Evolutionary conservation across 352 stramenopile genomes (phyloP).

Genomic region (Globisporangium rhizosaccharum): DNA sequence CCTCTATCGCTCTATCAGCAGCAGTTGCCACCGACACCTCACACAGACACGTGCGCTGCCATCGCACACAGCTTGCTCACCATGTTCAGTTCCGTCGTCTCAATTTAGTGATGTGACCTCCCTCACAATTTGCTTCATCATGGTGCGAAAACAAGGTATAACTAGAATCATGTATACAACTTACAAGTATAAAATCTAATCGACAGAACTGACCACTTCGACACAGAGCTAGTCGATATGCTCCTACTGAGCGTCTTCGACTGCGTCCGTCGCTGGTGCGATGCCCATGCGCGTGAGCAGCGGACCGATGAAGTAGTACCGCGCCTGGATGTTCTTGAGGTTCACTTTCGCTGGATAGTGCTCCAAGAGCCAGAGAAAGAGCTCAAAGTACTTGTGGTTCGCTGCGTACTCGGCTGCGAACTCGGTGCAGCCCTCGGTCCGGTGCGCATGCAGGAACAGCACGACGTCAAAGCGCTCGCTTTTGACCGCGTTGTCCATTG

Average conservation of each 20-base stretch:
- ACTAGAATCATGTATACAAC: not conserved
- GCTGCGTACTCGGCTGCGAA: slow-evolving; percentile 9
- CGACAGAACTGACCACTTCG: not conserved
- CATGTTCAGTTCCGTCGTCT: not conserved
- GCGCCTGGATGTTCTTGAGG: slow-evolving; percentile 11
- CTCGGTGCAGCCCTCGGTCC: slow-evolving; percentile 8
- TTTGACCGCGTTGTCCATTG: slow-evolving; percentile 10
- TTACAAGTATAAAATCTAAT: not conserved
- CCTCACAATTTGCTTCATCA: not conserved
- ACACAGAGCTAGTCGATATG: not conserved
- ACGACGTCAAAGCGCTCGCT: slow-evolving; percentile 7
- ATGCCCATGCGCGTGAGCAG: slow-evolving; percentile 8
- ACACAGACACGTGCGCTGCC: not conserved
- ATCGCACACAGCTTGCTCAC: not conserved
- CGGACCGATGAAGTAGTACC: slow-evolving; percentile 10
- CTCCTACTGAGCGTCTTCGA: not conserved
- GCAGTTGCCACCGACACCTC: no score
- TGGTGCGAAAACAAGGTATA: not conserved
- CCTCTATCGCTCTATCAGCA: no score
- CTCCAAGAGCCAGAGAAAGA: slow-evolving; percentile 10
- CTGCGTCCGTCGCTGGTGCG: not conserved
- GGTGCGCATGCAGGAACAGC: slow-evolving; percentile 6
- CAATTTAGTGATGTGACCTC: not conserved
- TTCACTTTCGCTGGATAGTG: slow-evolving; percentile 10
- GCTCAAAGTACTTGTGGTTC: slow-evolving; percentile 12